These are phyloP conservation scores for Hymenoscyphus occultus DNA, from an alignment of 2,329 filamentous ascomycete species.

Conservation along the genomic window DNA sequence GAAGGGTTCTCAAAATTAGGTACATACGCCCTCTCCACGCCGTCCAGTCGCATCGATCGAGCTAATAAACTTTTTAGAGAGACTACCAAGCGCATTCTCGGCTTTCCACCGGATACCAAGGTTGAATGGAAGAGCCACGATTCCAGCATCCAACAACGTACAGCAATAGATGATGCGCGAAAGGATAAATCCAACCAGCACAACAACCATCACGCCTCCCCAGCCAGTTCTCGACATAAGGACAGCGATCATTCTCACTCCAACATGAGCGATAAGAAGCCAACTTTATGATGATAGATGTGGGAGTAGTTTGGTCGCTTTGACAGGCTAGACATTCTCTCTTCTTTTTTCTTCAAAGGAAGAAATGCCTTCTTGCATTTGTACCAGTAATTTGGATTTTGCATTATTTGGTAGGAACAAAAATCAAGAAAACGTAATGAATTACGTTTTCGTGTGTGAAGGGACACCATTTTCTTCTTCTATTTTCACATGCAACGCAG, in stretches of 20 bases:
- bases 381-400: slow-evolving; percentile 34
- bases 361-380: slow-evolving; percentile 11
- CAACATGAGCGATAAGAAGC: slow-evolving; percentile 27
- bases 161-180: slow-evolving; percentile 84
- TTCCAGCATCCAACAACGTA: slow-evolving; percentile 88
- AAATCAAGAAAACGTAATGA: neutral
- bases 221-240: slow-evolving; percentile 27
- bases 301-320: slow-evolving; percentile 15
- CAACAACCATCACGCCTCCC: slow-evolving; percentile 33
- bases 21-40: slow-evolving; percentile 44
- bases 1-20: slow-evolving; percentile 94
- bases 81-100: slow-evolving; percentile 86
- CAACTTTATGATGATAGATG: slow-evolving; percentile 21
- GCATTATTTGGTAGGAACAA: neutral
- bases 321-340: slow-evolving; percentile 16
- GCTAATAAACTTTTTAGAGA: slow-evolving; percentile 56
- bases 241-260: slow-evolving; percentile 22
- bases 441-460: neutral
- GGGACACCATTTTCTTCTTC: neutral
- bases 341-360: slow-evolving; percentile 2
- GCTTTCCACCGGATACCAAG: slow-evolving; percentile 82
- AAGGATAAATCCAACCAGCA: slow-evolving; percentile 71
- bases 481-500: neutral
- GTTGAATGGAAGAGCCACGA: slow-evolving; percentile 97
- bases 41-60: neutral